phyloP scores from a whole-genome alignment of 176 grass and related monocot species.

The barley (Hordeum vulgare) region MorexV3_pseudomolecules_assembly NC_058524.1:575535660-575536159 shows the following conservation, averaged over 20 bases:
- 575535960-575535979: slow-evolving; percentile 39
- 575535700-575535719: slow-evolving; percentile 63
- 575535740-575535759: slow-evolving; percentile 62
- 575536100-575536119: slow-evolving; percentile 37
- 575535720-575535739: slow-evolving; percentile 39
- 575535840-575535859: slow-evolving; percentile 47
- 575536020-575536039: slow-evolving; percentile 40
- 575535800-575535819: slow-evolving; percentile 52
- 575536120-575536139: slow-evolving; percentile 56
- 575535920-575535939: slow-evolving; percentile 50
- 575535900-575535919: slow-evolving; percentile 43
- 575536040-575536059: slow-evolving; percentile 51
- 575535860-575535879: slow-evolving; percentile 46
- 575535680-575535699: slow-evolving; percentile 62
- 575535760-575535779: slow-evolving; percentile 69
- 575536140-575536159: slow-evolving; percentile 57
- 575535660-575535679: slow-evolving; percentile 50
- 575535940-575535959: slow-evolving; percentile 46
- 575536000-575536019: slow-evolving; percentile 55
- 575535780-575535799: slow-evolving; percentile 29
- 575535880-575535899: slow-evolving; percentile 51
- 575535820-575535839: slow-evolving; percentile 56
- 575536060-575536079: slow-evolving; percentile 44
- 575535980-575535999: slow-evolving; percentile 46
- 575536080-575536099: slow-evolving; percentile 44